Percentiles rank a stretch among this genome's conserved stretches.
phyloP scores from a whole-genome alignment of 352 stramenopile genomes.

The Phytophthora fragariaefolia region DNA sequence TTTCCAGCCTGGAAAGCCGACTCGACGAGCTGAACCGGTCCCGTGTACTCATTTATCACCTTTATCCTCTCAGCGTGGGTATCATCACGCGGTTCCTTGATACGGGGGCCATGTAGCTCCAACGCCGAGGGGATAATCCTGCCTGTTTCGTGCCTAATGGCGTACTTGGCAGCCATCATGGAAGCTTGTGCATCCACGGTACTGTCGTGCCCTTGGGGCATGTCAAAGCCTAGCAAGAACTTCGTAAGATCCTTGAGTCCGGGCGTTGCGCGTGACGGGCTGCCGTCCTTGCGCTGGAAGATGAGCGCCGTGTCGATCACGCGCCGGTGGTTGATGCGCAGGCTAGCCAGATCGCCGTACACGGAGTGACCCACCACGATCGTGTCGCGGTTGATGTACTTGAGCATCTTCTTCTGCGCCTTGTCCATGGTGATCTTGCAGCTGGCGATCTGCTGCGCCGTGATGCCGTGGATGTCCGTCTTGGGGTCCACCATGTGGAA shows the following conservation, averaged over 20 bases:
- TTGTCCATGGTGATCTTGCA: conserved; percentile 80
- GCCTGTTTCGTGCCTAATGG: conserved; percentile 56
- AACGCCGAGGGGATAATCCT: conserved; percentile 69
- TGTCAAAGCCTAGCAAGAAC: conserved; percentile 82
- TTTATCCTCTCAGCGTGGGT: background rate
- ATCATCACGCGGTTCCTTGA: conserved; percentile 10
- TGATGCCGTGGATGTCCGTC: conserved; percentile 89
- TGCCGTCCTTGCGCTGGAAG: conserved; percentile 64
- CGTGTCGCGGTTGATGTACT: conserved; percentile 83
- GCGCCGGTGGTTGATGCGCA: conserved; percentile 77
- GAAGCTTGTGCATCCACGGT: conserved; percentile 85
- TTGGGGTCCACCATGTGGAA: conserved; percentile 75
- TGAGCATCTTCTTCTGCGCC: conserved; percentile 85
- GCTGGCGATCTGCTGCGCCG: conserved; percentile 63
- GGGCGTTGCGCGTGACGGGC: conserved; percentile 48
- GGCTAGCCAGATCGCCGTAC: conserved; percentile 71
- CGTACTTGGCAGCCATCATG: conserved; percentile 89
- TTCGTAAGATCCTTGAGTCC: conserved; percentile 82
- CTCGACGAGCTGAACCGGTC: conserved; percentile 46
- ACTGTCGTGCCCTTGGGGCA: conserved; percentile 88
- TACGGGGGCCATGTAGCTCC: conserved; percentile 68
- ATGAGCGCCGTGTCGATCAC: conserved; percentile 89
- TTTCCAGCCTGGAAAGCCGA: conserved; percentile 49
- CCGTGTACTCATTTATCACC: conserved; percentile 29
- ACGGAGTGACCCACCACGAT: conserved; percentile 88